Conservation (phyloP, 2,329 filamentous ascomycete species). For the Verticillium tricorpus region DNA sequence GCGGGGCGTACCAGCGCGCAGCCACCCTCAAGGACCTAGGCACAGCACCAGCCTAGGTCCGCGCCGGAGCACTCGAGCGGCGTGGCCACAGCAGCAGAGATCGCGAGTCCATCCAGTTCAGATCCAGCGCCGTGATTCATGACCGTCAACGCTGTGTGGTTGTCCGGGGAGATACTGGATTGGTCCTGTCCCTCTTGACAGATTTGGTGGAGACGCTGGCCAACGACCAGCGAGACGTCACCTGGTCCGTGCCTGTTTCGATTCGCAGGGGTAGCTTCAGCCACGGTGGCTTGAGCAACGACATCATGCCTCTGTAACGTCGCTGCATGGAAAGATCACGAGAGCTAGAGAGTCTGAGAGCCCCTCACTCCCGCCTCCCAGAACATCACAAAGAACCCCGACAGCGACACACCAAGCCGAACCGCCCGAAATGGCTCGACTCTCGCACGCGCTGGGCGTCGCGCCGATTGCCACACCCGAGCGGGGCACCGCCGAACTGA, state of each 20-base stretch:
- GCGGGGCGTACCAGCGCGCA: too few relatives aligned
- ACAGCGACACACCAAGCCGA: neutral
- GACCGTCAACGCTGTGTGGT: too few relatives aligned
- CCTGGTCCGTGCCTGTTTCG: neutral
- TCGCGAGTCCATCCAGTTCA: too few relatives aligned
- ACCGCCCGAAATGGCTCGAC: constrained; percentile 7
- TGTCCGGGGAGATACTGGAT: neutral
- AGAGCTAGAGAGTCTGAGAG: constrained; percentile 1
- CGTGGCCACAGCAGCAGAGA: too few relatives aligned
- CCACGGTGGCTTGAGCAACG: constrained; percentile 13
- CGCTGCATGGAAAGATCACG: neutral
- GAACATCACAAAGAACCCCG: neutral
- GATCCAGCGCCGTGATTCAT: too few relatives aligned
- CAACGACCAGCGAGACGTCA: neutral
- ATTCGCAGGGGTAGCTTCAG: constrained; percentile 11
- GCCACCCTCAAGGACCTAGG: too few relatives aligned
- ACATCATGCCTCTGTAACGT: constrained; percentile 8
- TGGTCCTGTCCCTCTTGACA: neutral
- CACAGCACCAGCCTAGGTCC: too few relatives aligned
- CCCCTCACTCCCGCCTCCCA: neutral
- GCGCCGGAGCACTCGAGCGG: too few relatives aligned
- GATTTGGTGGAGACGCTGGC: neutral
- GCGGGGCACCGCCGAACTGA: constrained; percentile 44
- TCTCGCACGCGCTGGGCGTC: constrained; percentile 4
- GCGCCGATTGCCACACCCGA: constrained; percentile 18